Evolutionary conservation across 108 stramenopile species (phyloP).

Genomic region (Cyclostephanos tholiformis): DNA sequence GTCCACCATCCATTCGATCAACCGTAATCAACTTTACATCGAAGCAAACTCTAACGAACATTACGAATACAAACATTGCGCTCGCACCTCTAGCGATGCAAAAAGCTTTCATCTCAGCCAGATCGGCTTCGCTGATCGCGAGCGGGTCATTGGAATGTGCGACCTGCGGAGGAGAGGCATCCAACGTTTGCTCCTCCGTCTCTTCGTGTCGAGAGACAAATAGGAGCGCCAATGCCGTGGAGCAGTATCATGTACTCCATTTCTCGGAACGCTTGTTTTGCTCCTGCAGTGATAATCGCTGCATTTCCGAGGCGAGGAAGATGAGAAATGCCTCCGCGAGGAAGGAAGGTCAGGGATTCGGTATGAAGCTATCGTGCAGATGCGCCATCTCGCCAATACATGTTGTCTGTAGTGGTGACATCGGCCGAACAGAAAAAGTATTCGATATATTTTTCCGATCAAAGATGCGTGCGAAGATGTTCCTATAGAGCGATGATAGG

Average conservation of each 20-base stretch:
- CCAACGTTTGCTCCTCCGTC: slow-evolving; percentile 10
- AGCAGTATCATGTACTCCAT: not conserved
- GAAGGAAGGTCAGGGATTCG: not conserved
- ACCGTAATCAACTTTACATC: slow-evolving; percentile 4
- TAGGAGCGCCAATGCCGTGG: not conserved
- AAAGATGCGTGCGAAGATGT: no score
- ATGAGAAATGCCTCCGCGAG: slow-evolving; percentile 2
- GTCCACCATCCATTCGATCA: not conserved
- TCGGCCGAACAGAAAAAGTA: not conserved
- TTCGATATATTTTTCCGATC: not conserved
- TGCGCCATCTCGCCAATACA: not conserved
- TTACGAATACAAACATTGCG: not conserved
- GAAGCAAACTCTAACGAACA: not conserved
- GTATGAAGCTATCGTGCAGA: not conserved
- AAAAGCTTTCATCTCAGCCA: not conserved
- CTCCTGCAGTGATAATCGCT: slow-evolving; percentile 3
- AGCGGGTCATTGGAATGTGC: slow-evolving; percentile 3
- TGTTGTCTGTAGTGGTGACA: not conserved
- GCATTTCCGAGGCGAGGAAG: slow-evolving; percentile 7
- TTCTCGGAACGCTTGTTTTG: slow-evolving; percentile 7
- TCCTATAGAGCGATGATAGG: no score
- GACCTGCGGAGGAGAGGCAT: slow-evolving; percentile 9
- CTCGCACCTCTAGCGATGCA: slow-evolving; percentile 2
- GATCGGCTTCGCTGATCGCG: not conserved
- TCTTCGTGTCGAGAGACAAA: not conserved